These are phyloP conservation scores for Paramecium pentaurelia DNA, from an alignment of 73 alveolate genomes.

Conservation along the genomic window DNA sequence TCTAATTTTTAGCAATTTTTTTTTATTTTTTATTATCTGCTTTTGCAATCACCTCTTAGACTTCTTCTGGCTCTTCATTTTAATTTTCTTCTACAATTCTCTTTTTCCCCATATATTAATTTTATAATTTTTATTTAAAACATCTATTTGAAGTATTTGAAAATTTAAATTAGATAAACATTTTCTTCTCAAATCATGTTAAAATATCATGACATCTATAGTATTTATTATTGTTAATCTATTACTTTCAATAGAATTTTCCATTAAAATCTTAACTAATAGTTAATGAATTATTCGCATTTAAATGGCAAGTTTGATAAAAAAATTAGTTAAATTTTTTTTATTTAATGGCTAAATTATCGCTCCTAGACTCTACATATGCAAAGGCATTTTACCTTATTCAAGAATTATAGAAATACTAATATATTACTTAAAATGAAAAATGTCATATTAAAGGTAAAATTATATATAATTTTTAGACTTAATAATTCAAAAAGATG, in stretches of 20 bases:
- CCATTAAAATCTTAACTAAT: background rate
- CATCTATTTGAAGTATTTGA: background rate
- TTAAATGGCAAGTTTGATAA: background rate
- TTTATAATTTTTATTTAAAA: background rate
- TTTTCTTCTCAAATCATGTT: background rate
- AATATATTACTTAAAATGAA: background rate
- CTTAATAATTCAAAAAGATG: background rate
- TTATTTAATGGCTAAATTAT: background rate
- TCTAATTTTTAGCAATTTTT: background rate
- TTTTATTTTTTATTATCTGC: background rate
- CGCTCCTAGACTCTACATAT: background rate
- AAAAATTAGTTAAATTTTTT: background rate
- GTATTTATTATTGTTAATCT: background rate
- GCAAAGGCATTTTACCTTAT: background rate
- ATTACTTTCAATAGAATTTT: background rate
- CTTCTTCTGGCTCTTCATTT: background rate
- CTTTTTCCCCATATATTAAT: slow-evolving; percentile 41
- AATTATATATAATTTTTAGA: background rate
- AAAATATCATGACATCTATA: background rate
- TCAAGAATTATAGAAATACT: background rate
- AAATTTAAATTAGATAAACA: background rate
- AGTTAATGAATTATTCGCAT: background rate
- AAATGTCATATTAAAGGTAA: background rate
- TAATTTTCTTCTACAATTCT: background rate
- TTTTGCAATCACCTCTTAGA: background rate